Evolutionary conservation across 768 basidiomycete species (phyloP), one percentile per base, ranked within the genome.

Genomic region (Gloeophyllum trabeum): DNA sequence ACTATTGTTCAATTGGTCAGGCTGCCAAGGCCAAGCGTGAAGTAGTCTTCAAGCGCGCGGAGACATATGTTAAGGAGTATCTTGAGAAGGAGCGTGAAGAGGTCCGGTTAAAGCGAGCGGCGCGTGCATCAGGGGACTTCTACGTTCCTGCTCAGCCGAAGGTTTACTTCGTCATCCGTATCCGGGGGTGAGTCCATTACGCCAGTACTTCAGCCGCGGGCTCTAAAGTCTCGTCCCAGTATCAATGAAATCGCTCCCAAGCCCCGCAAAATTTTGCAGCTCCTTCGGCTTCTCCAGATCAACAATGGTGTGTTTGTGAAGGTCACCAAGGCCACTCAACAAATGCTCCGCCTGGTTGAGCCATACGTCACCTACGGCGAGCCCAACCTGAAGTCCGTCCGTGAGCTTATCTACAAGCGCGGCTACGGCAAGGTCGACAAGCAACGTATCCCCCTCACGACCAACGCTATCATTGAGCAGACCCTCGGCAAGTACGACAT

Each of bases 171-270:
- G 94, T 99, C 52, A 68, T 99, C 57, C 83, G 96, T 67, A 91
- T 98, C 60, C 84, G 90, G 61, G 94, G 91, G 90, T 93, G 57
- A 61, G 87, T 74, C 12, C 6, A n/a, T n/a, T n/a, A n/a, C n/a
- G n/a, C n/a, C n/a, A n/a, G n/a, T n/a, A n/a, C n/a, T n/a, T n/a
- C n/a, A n/a, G n/a, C n/a, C n/a, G n/a, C n/a, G n/a, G 16, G n/a
- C n/a, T n/a, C n/a, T n/a, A n/a, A n/a, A n/a, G n/a, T 21, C 24
- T n/a, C 21, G 12, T 4, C 42, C 6, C 51, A 92, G 96, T 94
- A 92, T 99, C 74, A 98, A 97, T 65, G 90, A 98, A 62, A 96
- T 99, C 59, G 91, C 96, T 43, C 96, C 96, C 46, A 99, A 99
- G 70, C 96, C 96, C 57, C 85, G 92, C 61, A 99, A 99, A 76